Conservation (phyloP, 2,329 filamentous ascomycete species). For the Neopestalotiopsis sp. region DNA sequence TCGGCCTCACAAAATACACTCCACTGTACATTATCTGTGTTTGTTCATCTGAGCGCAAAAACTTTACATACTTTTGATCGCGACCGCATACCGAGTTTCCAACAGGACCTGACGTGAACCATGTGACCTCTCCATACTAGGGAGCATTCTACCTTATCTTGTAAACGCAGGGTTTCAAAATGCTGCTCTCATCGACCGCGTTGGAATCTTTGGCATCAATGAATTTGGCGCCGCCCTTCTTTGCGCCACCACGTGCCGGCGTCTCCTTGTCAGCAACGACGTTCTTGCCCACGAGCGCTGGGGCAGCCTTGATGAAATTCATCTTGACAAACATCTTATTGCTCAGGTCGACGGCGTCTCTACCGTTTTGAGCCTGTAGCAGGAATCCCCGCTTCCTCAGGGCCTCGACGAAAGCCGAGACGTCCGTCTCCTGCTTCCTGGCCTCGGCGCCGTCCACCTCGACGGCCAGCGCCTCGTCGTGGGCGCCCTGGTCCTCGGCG, state of each 20-base stretch:
- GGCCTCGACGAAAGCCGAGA: constrained; percentile 85
- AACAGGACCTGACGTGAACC: too few species aligned
- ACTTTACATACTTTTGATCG: background rate
- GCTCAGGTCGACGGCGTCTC: constrained; percentile 72
- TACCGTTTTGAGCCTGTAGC: constrained; percentile 68
- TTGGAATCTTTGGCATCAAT: constrained; percentile 63
- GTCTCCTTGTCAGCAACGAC: constrained; percentile 62
- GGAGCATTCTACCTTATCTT: constrained; percentile 70
- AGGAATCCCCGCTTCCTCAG: constrained; percentile 82
- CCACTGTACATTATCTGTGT: background rate
- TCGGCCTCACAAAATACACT: background rate
- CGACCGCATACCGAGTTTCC: constrained; percentile 70
- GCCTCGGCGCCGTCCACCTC: constrained; percentile 73
- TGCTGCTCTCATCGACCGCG: constrained; percentile 63
- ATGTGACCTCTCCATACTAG: background rate
- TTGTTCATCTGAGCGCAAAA: background rate
- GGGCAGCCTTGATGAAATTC: constrained; percentile 86
- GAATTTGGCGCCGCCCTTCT: constrained; percentile 59
- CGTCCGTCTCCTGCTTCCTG: constrained; percentile 77
- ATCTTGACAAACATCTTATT: constrained; percentile 99
- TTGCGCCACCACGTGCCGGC: constrained; percentile 52
- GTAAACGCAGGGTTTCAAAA: constrained; percentile 95
- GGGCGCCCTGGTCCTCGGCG: constrained; percentile 53
- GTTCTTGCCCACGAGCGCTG: constrained; percentile 78
- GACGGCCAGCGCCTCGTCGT: constrained; percentile 66